These are phyloP conservation scores for Stentor roeselii DNA, from an alignment of 73 alveolate species.

Conservation along the genomic window DNA sequence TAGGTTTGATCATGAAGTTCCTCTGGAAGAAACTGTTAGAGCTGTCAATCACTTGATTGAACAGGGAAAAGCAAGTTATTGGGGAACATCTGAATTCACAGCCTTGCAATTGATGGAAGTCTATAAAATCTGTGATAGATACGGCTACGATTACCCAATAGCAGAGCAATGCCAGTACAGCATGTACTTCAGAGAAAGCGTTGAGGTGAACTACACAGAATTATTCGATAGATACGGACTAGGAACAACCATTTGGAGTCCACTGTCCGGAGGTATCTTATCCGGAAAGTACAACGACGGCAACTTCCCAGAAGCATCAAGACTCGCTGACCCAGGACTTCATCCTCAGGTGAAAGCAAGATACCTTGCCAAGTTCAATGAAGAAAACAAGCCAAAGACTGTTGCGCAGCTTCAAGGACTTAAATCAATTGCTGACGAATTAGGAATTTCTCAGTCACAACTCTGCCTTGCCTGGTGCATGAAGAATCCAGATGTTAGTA, in stretches of 20 bases:
- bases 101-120: slow-evolving; percentile 83
- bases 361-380: neutral
- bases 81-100: slow-evolving; percentile 99
- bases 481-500: slow-evolving; percentile 1
- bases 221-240: slow-evolving; percentile 63
- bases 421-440: neutral
- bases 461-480: neutral
- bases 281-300: slow-evolving; percentile 97
- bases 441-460: neutral
- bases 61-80: slow-evolving; percentile 89
- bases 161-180: slow-evolving; percentile 92
- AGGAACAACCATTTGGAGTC: slow-evolving; percentile 94
- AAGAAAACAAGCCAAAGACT: no score
- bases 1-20: slow-evolving; percentile 85
- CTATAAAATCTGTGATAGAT: slow-evolving; percentile 55
- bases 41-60: slow-evolving; percentile 86
- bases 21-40: slow-evolving; percentile 88
- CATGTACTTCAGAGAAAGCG: slow-evolving; percentile 75
- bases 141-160: slow-evolving; percentile 76
- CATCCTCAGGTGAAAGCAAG: neutral
- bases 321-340: slow-evolving; percentile 27
- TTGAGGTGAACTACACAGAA: slow-evolving; percentile 80
- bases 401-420: neutral
- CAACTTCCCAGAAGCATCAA: slow-evolving; percentile 65
- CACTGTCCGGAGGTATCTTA: slow-evolving; percentile 85